These are phyloP conservation scores for Calonectria ilicicola DNA, from an alignment of 2,329 filamentous ascomycete genomes.

Conservation along the genomic window DNA sequence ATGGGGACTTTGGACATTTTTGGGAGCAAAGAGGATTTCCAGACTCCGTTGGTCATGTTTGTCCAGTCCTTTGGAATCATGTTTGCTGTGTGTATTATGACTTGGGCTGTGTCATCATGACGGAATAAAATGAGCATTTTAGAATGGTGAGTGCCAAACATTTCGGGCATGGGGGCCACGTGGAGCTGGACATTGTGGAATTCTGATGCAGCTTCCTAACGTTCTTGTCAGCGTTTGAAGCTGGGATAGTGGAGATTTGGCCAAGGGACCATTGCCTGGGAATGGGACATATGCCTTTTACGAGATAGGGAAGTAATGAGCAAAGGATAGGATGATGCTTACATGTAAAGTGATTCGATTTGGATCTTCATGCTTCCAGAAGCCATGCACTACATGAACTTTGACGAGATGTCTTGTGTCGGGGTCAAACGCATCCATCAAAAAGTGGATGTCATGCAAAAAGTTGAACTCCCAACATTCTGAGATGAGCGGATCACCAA, in stretches of 20 bases:
- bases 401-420: constrained; percentile 62
- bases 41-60: constrained; percentile 88
- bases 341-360: constrained; percentile 70
- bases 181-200: constrained; percentile 79
- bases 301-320: neutral
- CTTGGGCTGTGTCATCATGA: constrained; percentile 80
- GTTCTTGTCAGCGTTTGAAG: neutral
- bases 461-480: constrained; percentile 81
- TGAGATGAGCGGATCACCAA: constrained; percentile 80
- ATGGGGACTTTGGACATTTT: constrained; percentile 38
- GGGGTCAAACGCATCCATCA: constrained; percentile 65
- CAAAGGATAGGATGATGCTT: constrained; percentile 33
- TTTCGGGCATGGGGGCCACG: constrained; percentile 82
- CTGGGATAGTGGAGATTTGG: too few relatives aligned
- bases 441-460: constrained; percentile 69
- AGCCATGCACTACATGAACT: constrained; percentile 70
- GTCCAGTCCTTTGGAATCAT: constrained; percentile 91
- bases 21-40: constrained; percentile 80
- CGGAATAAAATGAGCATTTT: constrained; percentile 90
- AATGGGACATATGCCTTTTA: neutral
- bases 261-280: neutral
- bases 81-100: constrained; percentile 90
- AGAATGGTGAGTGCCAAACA: constrained; percentile 86
- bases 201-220: constrained; percentile 69
- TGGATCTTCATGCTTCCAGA: constrained; percentile 75